phyloP scores from a whole-genome alignment of 2,329 filamentous ascomycete species.

The Polychaeton citri region DNA sequence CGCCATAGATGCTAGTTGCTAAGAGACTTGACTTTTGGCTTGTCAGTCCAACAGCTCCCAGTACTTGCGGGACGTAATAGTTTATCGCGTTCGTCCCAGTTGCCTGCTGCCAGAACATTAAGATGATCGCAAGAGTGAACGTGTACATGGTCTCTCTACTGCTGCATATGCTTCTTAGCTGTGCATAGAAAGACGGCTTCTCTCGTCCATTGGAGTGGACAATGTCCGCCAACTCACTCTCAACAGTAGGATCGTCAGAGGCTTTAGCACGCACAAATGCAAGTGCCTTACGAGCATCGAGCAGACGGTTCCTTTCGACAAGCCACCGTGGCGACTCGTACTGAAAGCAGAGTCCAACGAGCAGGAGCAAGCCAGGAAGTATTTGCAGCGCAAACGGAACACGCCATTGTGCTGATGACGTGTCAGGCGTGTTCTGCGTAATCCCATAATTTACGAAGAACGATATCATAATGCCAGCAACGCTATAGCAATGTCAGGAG shows the following conservation, averaged over 20 bases:
- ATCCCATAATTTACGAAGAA: constrained; percentile 44
- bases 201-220: constrained; percentile 26
- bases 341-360: constrained; percentile 37
- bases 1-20: constrained; percentile 33
- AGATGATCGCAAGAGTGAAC: constrained; percentile 27
- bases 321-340: constrained; percentile 42
- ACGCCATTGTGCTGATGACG: constrained; percentile 38
- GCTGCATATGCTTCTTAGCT: constrained; percentile 25
- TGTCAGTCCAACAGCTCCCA: constrained; percentile 27
- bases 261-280: constrained; percentile 25
- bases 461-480: constrained; percentile 34
- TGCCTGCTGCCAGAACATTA: constrained; percentile 32
- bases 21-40: constrained; percentile 28
- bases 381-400: constrained; percentile 41
- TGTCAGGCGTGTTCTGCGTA: constrained; percentile 27
- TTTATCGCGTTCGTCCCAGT: constrained; percentile 25
- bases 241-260: constrained; percentile 22
- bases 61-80: constrained; percentile 33
- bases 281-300: constrained; percentile 30
- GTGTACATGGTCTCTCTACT: constrained; percentile 27
- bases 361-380: constrained; percentile 36
- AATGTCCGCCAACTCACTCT: constrained; percentile 30
- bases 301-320: constrained; percentile 36
- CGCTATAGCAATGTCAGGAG: constrained; percentile 15
- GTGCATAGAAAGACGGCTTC: constrained; percentile 25